These are phyloP conservation scores for Aureobasidium sp. DNA, from an alignment of 2,329 filamentous ascomycete genomes.

Conservation along the genomic window DNA sequence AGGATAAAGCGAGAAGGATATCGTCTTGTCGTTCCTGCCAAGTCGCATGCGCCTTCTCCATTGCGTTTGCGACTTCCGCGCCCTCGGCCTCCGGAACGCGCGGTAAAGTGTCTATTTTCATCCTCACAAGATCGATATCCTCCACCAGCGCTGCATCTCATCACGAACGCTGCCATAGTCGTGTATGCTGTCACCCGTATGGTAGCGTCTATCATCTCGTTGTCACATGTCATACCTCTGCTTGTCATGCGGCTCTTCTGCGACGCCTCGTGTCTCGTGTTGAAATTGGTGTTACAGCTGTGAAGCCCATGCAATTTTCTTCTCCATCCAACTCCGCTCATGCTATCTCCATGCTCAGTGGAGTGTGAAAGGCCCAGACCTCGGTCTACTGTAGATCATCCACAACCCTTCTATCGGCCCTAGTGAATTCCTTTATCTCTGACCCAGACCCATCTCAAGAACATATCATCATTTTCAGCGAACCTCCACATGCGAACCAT, in stretches of 20 bases:
- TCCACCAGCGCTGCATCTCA: neutral
- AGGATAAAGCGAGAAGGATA: no score
- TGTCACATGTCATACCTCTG: neutral
- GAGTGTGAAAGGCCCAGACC: neutral
- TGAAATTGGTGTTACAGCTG: neutral
- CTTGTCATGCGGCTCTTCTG: neutral
- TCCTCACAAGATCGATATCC: neutral
- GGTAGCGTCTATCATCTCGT: neutral
- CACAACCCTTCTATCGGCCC: neutral
- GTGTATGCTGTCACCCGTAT: neutral
- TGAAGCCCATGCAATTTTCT: neutral
- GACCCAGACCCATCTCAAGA: neutral
- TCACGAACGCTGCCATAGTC: neutral
- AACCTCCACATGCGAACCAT: neutral
- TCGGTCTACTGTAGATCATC: neutral
- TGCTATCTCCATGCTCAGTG: neutral
- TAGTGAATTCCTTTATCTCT: neutral
- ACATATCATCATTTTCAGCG: neutral
- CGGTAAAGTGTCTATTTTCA: neutral
- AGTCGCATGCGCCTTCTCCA: neutral
- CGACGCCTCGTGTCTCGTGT: neutral
- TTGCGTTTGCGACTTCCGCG: neutral
- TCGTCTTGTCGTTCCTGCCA: neutral
- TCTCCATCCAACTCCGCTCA: neutral
- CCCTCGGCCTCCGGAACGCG: neutral